phyloP scores from a whole-genome alignment of 768 basidiomycete genomes.

The Suillus sp. region DNA sequence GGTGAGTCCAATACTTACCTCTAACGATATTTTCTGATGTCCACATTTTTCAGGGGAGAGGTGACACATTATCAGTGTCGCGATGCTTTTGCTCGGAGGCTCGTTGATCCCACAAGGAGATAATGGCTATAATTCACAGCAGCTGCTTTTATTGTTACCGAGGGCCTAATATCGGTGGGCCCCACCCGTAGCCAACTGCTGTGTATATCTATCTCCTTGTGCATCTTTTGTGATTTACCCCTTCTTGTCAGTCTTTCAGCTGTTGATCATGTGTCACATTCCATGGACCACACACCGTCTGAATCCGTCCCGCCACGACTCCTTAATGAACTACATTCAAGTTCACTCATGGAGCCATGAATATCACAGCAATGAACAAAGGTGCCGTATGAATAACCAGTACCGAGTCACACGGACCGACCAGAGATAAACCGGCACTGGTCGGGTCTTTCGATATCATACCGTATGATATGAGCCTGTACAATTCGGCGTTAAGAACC shows the following conservation, averaged over 20 bases:
- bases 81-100: slow-evolving; percentile 68
- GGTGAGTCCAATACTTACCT: slow-evolving; percentile 44
- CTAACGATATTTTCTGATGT: slow-evolving; percentile 1
- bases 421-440: not conserved
- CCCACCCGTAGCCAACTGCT: not conserved
- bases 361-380: no score
- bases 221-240: not conserved
- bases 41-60: slow-evolving; percentile 64
- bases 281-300: no score
- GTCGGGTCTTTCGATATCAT: not conserved
- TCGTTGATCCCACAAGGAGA: slow-evolving; percentile 41
- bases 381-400: no score
- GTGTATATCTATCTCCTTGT: not conserved
- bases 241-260: not conserved
- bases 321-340: no score
- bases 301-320: no score
- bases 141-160: not conserved
- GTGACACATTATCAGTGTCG: slow-evolving; percentile 97
- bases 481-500: no score
- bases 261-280: no score
- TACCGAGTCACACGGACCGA: not conserved
- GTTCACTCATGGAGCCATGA: no score
- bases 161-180: not conserved
- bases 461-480: no score
- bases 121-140: not conserved